A percentile compares a stretch with the other conserved stretches of the same genome.
Conservation (phyloP, 2,329 filamentous ascomycete genomes). For the Chrysoporthe deuterocubensis region DNA sequence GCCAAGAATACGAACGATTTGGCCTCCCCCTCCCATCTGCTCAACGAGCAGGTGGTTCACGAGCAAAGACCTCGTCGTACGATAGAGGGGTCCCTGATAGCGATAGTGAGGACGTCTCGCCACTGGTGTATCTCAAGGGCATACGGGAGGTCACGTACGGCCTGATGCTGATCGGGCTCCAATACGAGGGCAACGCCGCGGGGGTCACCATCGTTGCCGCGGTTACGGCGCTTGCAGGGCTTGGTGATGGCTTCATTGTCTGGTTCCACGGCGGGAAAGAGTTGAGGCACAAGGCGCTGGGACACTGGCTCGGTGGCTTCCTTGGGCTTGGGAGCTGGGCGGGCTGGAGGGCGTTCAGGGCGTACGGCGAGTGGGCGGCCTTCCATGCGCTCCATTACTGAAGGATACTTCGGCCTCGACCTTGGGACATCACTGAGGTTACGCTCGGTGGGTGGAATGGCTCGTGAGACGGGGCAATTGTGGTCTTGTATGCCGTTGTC, state of each 20-base stretch:
- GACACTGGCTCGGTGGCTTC: conserved; percentile 36
- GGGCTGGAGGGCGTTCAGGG: conserved; percentile 30
- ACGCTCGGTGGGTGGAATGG: no score
- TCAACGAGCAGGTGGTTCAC: neutral
- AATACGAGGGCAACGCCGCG: conserved; percentile 36
- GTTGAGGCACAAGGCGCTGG: conserved; percentile 32
- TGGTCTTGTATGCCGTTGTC: no score
- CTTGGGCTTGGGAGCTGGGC: conserved; percentile 36
- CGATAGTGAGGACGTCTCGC: conserved; percentile 31
- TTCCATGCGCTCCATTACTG: conserved; percentile 18
- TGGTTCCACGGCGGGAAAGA: conserved; percentile 38
- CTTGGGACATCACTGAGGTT: neutral
- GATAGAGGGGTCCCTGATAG: neutral
- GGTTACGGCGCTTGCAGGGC: conserved; percentile 36
- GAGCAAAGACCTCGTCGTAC: neutral
- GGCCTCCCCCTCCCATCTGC: conserved; percentile 19
- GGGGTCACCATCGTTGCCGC: conserved; percentile 38
- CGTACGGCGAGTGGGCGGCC: conserved; percentile 18
- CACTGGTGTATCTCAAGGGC: conserved; percentile 43
- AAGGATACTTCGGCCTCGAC: neutral
- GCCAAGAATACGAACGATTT: conserved; percentile 22
- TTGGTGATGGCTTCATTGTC: conserved; percentile 40
- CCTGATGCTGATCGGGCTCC: conserved; percentile 35
- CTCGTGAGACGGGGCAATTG: no score
- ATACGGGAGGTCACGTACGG: conserved; percentile 41